phyloP scores from a whole-genome alignment of 2,329 filamentous ascomycete species.

The Lasiodiplodia hormozganensis region DNA sequence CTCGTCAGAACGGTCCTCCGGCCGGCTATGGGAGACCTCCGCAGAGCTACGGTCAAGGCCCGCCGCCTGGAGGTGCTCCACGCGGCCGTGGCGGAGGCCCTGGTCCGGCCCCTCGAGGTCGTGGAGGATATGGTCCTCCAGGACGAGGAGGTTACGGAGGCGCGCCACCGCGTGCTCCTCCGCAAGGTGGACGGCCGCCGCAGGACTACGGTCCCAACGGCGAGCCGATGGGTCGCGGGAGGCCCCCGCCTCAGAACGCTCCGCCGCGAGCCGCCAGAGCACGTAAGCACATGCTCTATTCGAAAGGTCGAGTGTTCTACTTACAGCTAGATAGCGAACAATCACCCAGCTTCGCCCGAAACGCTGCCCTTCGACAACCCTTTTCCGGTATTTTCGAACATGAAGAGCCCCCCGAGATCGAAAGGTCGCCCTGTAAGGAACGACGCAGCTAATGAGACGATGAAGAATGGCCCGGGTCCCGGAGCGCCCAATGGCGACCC shows the following conservation, averaged over 20 bases:
- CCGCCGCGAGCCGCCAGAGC: constrained; percentile 30
- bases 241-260: constrained; percentile 18
- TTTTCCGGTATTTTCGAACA: constrained; percentile 54
- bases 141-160: constrained; percentile 11
- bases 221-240: constrained; percentile 26
- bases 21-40: constrained; percentile 36
- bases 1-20: constrained; percentile 9
- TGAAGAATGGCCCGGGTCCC: constrained; percentile 30
- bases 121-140: constrained; percentile 22
- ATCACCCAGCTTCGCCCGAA: constrained; percentile 35
- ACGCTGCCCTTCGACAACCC: constrained; percentile 51
- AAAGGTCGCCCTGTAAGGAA: constrained; percentile 41
- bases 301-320: background rate
- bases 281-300: constrained; percentile 13
- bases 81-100: constrained; percentile 18
- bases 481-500: constrained; percentile 25
- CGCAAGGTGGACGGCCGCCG: constrained; percentile 14
- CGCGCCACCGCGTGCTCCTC: constrained; percentile 5
- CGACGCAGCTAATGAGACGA: constrained; percentile 45
- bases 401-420: constrained; percentile 36
- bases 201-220: constrained; percentile 22
- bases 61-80: constrained; percentile 18
- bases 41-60: constrained; percentile 27
- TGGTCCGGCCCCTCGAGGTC: constrained; percentile 7
- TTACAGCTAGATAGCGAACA: constrained; percentile 34